phyloP scores from a whole-genome alignment of 148 eudicot genomes.

The Heliosperma pusillum region DNA sequence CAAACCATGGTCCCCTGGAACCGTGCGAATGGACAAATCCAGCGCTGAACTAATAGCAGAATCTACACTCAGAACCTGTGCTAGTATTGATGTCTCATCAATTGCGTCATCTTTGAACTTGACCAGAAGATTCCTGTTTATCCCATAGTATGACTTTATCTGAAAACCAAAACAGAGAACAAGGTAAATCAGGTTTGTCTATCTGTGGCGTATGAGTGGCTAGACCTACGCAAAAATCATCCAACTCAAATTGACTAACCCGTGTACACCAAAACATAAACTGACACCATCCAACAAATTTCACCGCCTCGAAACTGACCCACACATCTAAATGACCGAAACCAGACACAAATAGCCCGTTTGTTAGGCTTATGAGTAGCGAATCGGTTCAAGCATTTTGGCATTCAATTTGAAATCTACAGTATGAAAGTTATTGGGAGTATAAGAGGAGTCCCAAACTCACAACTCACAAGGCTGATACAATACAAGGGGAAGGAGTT shows the following conservation, averaged over 20 bases:
- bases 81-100: constrained; percentile 82
- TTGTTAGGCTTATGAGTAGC: neutral
- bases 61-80: constrained; percentile 76
- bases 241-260: neutral
- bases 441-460: neutral
- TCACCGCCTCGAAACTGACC: neutral
- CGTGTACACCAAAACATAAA: neutral
- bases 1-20: constrained; percentile 93
- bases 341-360: neutral
- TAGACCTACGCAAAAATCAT: neutral
- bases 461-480: neutral
- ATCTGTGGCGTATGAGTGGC: neutral
- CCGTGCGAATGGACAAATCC: constrained; percentile 78
- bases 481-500: neutral
- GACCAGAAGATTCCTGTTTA: constrained; percentile 75
- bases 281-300: neutral
- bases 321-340: neutral
- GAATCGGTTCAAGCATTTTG: neutral
- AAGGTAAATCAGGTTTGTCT: neutral
- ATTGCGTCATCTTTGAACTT: constrained; percentile 90
- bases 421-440: neutral
- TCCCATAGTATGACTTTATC: constrained; percentile 79
- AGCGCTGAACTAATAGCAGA: constrained; percentile 78
- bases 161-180: constrained; percentile 32
- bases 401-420: neutral